Percentiles rank a stretch among this genome's conserved stretches.
Conservation (phyloP, 768 basidiomycete species). For the Ephemerocybe angulata region DNA sequence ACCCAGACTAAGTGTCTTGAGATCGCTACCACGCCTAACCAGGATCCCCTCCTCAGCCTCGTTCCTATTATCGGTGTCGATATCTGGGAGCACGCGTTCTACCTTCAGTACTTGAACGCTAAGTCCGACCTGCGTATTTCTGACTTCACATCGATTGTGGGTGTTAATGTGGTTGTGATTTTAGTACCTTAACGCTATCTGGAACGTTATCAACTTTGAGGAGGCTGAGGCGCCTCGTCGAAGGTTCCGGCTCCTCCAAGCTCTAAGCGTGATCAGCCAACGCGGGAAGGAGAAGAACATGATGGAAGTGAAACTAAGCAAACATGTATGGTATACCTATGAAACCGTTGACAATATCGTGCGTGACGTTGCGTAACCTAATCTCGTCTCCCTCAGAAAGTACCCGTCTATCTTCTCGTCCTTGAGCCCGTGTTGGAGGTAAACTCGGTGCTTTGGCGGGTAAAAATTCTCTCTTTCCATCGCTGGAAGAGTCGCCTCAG, state of each 20-base stretch:
- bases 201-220: conserved; percentile 85
- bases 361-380: too few relatives aligned
- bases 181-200: conserved; percentile 15
- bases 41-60: conserved; percentile 40
- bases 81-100: conserved; percentile 94
- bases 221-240: conserved; percentile 67
- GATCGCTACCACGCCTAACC: conserved; percentile 90
- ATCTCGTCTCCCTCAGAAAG: too few relatives aligned
- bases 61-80: conserved; percentile 88
- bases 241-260: conserved; percentile 26
- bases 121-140: conserved; percentile 38
- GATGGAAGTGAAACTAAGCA: too few relatives aligned
- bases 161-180: neutral
- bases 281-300: too few relatives aligned
- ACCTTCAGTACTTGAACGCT: conserved; percentile 82
- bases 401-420: too few relatives aligned
- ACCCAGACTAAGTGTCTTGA: conserved; percentile 67
- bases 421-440: too few relatives aligned
- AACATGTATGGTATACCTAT: too few relatives aligned
- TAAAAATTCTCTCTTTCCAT: too few relatives aligned
- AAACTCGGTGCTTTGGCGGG: too few relatives aligned
- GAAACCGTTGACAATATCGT: too few relatives aligned
- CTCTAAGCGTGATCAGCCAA: too few relatives aligned
- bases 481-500: too few relatives aligned
- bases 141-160: neutral